A percentile compares a stretch with the other conserved stretches of the same genome.
phyloP scores from a whole-genome alignment of 1,139 yeast genomes.

The Zygosaccharomyces pseudobailii region DNA sequence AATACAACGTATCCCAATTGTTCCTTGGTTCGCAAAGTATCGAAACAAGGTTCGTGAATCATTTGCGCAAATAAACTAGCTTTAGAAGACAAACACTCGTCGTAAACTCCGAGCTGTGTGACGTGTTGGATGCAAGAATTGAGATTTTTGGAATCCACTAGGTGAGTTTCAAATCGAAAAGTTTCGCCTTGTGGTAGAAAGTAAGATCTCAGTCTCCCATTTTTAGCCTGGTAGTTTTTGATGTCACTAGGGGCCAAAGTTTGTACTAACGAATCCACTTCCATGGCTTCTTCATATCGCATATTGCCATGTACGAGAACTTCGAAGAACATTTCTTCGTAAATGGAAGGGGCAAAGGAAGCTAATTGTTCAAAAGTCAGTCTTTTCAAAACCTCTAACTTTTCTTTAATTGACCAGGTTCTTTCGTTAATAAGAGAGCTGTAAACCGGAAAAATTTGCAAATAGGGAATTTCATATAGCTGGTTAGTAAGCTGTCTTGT shows the following conservation, averaged over 20 bases:
- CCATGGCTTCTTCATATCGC: slow-evolving; percentile 49
- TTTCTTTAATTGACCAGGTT: slow-evolving; percentile 61
- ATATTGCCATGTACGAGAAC: slow-evolving; percentile 78
- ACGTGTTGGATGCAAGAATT: slow-evolving; percentile 83
- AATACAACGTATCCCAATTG: slow-evolving; percentile 90
- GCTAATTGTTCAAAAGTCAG: slow-evolving; percentile 49
- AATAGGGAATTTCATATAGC: slow-evolving; percentile 69
- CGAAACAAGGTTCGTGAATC: slow-evolving; percentile 81
- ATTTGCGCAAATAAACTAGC: slow-evolving; percentile 68
- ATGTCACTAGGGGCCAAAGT: slow-evolving; percentile 28
- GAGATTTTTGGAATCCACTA: slow-evolving; percentile 65
- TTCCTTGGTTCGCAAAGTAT: slow-evolving; percentile 85
- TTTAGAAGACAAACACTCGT: slow-evolving; percentile 40
- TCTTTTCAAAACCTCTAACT: slow-evolving; percentile 46
- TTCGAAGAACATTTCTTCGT: slow-evolving; percentile 51
- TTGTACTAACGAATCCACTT: slow-evolving; percentile 42
- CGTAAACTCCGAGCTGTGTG: slow-evolving; percentile 57
- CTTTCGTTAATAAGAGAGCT: slow-evolving; percentile 64
- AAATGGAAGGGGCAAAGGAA: slow-evolving; percentile 45
- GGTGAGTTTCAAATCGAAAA: slow-evolving; percentile 46
- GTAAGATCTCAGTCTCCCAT: slow-evolving; percentile 46
- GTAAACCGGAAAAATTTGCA: slow-evolving; percentile 63
- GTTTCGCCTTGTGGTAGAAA: slow-evolving; percentile 43
- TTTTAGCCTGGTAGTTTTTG: slow-evolving; percentile 33
- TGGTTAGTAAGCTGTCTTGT: slow-evolving; percentile 62